Base-by-base conservation (phyloP, 768 basidiomycete genomes). In the Lentinula raphanica region DNA sequence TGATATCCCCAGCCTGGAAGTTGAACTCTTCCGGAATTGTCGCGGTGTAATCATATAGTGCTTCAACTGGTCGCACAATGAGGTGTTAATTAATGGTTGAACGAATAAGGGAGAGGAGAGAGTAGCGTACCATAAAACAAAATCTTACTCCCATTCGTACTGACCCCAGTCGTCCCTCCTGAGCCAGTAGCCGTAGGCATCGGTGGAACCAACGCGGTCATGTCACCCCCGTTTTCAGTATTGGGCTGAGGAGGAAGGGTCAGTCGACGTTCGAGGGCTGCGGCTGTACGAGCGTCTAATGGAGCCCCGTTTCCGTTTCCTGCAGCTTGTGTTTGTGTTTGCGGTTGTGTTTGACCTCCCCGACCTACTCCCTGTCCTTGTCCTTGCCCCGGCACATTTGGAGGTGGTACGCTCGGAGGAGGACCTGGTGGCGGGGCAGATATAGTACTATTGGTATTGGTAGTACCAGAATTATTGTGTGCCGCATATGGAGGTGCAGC, bases 1-100 rank as follows among this genome's bases (percentile, higher is more conserved):
- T 86, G 60, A 86, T 80, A 66, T 87, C 85, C 19, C 80, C 82
- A n/a, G 76, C 68, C 63, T 85, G 82, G 78, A 87, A 87, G 62
- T 83, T 80, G 65, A 87, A 86, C 68, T 87, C 85, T 55, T 84
- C 84, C 4, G 79, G 76, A 60, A 77, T 79, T 15, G 75, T 72
- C 1, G 80, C 81, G 5, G 68, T 71, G 61, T 84, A 84, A 65
- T 84, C 82, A 66, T 80, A 84, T 62, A 83, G 68, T 23, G 82
- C 82, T 65, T 80, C 79, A 40, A 84, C 81, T 80, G 63, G 40
- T 38, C 54, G 29, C 55, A 56, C 35, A 42, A 36, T 27, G 21
- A 50, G 53, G 59, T 6, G n/a, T n/a, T n/a, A n/a, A n/a, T n/a
- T n/a, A 21, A 21, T 21, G 5, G 13, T 2, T 1, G 21, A 23